These are phyloP conservation scores for Metschnikowia picachoensis DNA, from an alignment of 805 yeast genomes.

Conservation along the genomic window DNA sequence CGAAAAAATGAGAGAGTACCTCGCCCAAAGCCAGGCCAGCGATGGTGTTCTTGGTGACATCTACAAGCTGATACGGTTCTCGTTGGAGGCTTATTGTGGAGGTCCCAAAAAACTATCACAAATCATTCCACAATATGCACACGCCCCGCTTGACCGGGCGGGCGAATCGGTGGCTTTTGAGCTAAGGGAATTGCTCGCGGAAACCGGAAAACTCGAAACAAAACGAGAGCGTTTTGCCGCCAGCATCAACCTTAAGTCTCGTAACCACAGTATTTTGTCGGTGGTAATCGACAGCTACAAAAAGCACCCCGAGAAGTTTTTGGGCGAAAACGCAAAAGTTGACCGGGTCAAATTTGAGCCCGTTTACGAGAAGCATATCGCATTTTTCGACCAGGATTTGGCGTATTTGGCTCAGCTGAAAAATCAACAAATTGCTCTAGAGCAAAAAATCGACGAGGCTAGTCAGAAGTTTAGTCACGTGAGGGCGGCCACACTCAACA, in stretches of 20 bases:
- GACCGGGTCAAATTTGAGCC: slow-evolving; percentile 32
- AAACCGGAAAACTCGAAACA: slow-evolving; percentile 27
- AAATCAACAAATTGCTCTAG: slow-evolving; percentile 22
- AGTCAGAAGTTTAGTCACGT: slow-evolving; percentile 13
- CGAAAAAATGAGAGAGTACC: slow-evolving; percentile 43
- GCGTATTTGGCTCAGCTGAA: slow-evolving; percentile 40
- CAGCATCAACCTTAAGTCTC: slow-evolving; percentile 41
- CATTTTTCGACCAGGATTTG: slow-evolving; percentile 48
- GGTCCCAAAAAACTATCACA: slow-evolving; percentile 31
- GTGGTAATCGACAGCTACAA: slow-evolving; percentile 49
- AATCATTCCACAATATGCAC: slow-evolving; percentile 40
- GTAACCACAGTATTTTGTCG: slow-evolving; percentile 48
- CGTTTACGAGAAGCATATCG: slow-evolving; percentile 40
- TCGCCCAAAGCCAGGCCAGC: slow-evolving; percentile 56
- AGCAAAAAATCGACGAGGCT: slow-evolving; percentile 16
- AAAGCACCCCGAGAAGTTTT: slow-evolving; percentile 13
- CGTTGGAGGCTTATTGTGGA: slow-evolving; percentile 42
- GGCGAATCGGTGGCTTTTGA: slow-evolving; percentile 28
- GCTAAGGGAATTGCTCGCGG: slow-evolving; percentile 32
- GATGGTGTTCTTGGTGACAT: slow-evolving; percentile 51
- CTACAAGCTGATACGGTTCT: slow-evolving; percentile 45
- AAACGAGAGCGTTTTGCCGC: slow-evolving; percentile 40
- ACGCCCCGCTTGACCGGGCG: slow-evolving; percentile 31
- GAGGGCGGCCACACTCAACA: slow-evolving; percentile 9
- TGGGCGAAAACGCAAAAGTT: slow-evolving; percentile 17